Percentiles rank a stretch among this genome's conserved stretches.
These are phyloP conservation scores for Pythium grandisporangium DNA, from an alignment of 352 stramenopile species.

Conservation along the genomic window DNA sequence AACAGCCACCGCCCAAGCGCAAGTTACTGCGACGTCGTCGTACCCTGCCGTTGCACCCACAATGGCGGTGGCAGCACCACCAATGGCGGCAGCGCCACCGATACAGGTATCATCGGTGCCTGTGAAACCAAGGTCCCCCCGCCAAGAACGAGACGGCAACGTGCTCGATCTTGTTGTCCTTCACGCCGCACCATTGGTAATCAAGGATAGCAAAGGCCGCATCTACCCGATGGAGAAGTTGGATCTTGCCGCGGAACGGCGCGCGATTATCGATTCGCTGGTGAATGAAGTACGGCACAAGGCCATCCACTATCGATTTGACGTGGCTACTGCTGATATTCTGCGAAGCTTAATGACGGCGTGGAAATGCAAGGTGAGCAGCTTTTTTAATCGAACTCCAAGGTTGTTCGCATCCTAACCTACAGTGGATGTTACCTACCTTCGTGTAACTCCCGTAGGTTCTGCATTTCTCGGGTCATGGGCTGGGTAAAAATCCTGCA, in stretches of 20 bases:
- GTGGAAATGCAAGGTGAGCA: slow-evolving; percentile 33
- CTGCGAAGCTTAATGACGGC: slow-evolving; percentile 70
- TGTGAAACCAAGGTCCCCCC: not conserved
- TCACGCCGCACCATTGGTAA: slow-evolving; percentile 71
- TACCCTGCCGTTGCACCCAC: no score
- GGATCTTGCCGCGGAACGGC: slow-evolving; percentile 60
- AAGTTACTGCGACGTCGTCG: no score
- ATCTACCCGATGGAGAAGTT: slow-evolving; percentile 82
- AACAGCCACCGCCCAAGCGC: no score
- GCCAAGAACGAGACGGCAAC: slow-evolving; percentile 23
- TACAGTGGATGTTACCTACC: not conserved
- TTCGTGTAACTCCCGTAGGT: slow-evolving; percentile 15
- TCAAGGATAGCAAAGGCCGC: slow-evolving; percentile 58
- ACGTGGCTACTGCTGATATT: slow-evolving; percentile 72
- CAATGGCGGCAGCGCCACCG: not conserved
- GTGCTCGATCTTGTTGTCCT: slow-evolving; percentile 72
- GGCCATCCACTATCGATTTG: slow-evolving; percentile 66
- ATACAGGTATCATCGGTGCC: not conserved
- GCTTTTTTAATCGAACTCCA: not conserved
- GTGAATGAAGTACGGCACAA: slow-evolving; percentile 66
- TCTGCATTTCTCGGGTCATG: slow-evolving; percentile 75
- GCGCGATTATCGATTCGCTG: slow-evolving; percentile 59
- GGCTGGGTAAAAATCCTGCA: slow-evolving; percentile 47
- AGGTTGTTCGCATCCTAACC: not conserved
- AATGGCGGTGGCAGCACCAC: no score